Percentiles rank a stretch among this genome's conserved stretches.
phyloP scores from a whole-genome alignment of 2,329 filamentous ascomycete species.

The Claviceps fusiformis region DNA sequence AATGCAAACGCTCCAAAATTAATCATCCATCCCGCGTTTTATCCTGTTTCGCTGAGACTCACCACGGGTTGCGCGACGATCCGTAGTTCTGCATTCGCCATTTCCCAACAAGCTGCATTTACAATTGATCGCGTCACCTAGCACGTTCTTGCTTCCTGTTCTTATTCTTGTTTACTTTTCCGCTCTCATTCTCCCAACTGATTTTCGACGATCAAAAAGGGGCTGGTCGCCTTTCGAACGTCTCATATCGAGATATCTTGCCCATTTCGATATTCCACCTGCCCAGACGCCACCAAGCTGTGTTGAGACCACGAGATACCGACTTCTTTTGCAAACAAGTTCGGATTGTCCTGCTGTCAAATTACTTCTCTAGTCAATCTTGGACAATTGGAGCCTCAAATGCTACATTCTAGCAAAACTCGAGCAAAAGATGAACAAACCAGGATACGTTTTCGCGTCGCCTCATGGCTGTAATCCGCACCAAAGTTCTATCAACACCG shows the following conservation, averaged over 20 bases:
- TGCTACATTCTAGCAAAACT: not conserved
- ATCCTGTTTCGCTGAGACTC: not conserved
- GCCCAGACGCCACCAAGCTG: not conserved
- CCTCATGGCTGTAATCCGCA: slow-evolving; percentile 12
- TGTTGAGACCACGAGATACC: not conserved
- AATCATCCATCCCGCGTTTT: not conserved
- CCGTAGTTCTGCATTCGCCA: not conserved
- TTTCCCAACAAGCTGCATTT: not conserved
- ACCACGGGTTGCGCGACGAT: not conserved
- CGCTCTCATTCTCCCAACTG: not conserved
- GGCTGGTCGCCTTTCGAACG: not conserved
- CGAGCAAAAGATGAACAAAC: slow-evolving; percentile 16
- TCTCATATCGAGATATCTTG: not conserved
- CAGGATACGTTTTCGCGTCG: slow-evolving; percentile 14
- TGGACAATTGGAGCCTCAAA: not conserved
- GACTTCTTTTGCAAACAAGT: too few species aligned
- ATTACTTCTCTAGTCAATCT: not conserved
- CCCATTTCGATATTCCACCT: not conserved
- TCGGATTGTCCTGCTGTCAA: not conserved
- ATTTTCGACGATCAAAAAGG: not conserved
- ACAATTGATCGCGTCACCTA: not conserved
- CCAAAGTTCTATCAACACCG: slow-evolving; percentile 9
- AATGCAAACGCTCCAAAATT: not conserved
- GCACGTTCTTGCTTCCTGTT: not conserved
- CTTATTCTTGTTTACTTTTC: not conserved